Conservation (phyloP, 768 basidiomycete species). For the Lepiota venenata region DNA sequence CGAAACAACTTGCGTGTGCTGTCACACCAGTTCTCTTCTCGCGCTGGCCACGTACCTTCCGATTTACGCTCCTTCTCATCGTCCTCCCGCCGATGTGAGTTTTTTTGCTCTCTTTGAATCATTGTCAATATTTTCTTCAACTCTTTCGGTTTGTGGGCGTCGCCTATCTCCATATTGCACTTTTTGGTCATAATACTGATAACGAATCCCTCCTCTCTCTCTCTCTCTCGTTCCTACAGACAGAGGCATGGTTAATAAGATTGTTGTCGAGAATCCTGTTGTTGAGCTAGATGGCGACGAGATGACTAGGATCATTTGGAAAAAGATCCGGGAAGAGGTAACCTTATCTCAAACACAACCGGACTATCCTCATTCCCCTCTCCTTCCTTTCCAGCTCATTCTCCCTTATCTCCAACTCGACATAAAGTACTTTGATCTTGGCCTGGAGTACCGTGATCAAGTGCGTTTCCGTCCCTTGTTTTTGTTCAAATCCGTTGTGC, state of each 20-base stretch:
- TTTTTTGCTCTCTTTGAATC: not conserved
- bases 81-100: slow-evolving; percentile 8
- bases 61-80: slow-evolving; percentile 2
- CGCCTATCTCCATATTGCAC: not conserved
- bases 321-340: slow-evolving; percentile 95
- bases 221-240: not conserved
- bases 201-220: not conserved
- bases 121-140: not conserved
- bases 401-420: slow-evolving; percentile 93
- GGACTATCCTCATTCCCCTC: not conserved
- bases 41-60: too few relatives aligned
- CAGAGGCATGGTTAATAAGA: slow-evolving; percentile 46
- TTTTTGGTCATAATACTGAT: not conserved
- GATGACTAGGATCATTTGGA: slow-evolving; percentile 99
- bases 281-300: slow-evolving; percentile 98
- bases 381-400: slow-evolving; percentile 64
- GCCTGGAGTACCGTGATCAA: slow-evolving; percentile 88
- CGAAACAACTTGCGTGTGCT: not conserved
- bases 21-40: not conserved
- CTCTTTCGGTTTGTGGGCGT: not conserved
- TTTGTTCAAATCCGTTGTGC: not conserved
- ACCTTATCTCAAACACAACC: not conserved
- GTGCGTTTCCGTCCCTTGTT: slow-evolving; percentile 33
- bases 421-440: slow-evolving; percentile 99
- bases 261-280: slow-evolving; percentile 82